These are phyloP conservation scores for Trichoderma asperelloides DNA, from an alignment of 495 filamentous ascomycete species.

Conservation along the genomic window DNA sequence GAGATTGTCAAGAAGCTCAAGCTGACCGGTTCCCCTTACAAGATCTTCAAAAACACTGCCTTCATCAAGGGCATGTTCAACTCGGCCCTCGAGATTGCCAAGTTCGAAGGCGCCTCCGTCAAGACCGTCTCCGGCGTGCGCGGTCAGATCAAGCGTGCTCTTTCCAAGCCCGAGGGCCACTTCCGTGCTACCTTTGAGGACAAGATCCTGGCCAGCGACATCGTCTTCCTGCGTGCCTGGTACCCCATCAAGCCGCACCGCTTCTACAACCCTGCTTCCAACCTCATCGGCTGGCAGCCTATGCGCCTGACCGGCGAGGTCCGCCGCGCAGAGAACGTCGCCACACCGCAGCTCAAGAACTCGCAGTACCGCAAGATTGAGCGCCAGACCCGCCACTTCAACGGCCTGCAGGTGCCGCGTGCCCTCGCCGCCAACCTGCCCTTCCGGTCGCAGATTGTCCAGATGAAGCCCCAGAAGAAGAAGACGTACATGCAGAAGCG, in stretches of 20 bases:
- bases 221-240: conserved; percentile 93
- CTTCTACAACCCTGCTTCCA: conserved; percentile 95
- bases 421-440: conserved; percentile 78
- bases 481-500: conserved; percentile 91
- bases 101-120: conserved; percentile 93
- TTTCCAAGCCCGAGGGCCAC: conserved; percentile 85
- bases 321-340: conserved; percentile 61
- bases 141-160: conserved; percentile 90
- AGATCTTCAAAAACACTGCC: conserved; percentile 98
- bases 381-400: conserved; percentile 77
- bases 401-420: conserved; percentile 80
- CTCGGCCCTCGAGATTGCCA: conserved; percentile 83
- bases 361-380: conserved; percentile 77
- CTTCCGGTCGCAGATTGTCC: conserved; percentile 83
- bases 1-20: conserved; percentile 99
- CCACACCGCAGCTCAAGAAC: conserved; percentile 70
- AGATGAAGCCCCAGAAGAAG: conserved; percentile 68
- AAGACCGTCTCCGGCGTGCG: conserved; percentile 91
- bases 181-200: conserved; percentile 97
- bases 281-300: conserved; percentile 76
- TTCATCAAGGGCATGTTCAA: conserved; percentile 99
- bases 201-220: conserved; percentile 92
- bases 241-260: conserved; percentile 88
- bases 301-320: conserved; percentile 97
- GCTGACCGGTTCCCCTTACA: conserved; percentile 81